Base-by-base conservation (phyloP, 2,329 filamentous ascomycete species). In the Fusarium verticillioides region DNA sequence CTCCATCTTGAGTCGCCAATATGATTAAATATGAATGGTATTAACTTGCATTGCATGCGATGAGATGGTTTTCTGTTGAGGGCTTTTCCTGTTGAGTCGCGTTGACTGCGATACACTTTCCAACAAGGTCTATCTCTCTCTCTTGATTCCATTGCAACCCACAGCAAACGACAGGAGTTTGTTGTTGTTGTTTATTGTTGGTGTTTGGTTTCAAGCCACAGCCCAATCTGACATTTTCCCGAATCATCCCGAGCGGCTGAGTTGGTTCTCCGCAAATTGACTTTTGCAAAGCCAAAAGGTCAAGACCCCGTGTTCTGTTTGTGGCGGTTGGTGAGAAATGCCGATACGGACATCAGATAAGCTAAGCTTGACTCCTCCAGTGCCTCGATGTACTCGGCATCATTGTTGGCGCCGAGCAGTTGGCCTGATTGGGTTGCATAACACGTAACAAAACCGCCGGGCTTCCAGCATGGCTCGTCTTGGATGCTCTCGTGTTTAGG, bases 21-120 rank as follows among this genome's bases (percentile, higher is more conserved):
- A 16, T 57, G 30, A 3, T 3, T 58, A 21, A 43, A 61, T 10
- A 1, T 37, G 37, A 43, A 57, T 9, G 37, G 23, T 8, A 23
- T 37, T 3, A 23, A 10, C 6, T 61, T 57, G 1, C 5, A 9
- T 16, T 30, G 19, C 30, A 30, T 57, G 3, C 12, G 15, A 28
- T 43, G 5, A 4, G 5, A 16, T 7, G 28, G 4, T 11, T 43
- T 43, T 43, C n/a, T 10, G 36, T 28, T 34, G 28, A 16, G 15
- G 3, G 18, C 5, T 7, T 4, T 43, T 26, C 26, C n/a, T 10
- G n/a, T 28, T 34, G 36, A n/a, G 26, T 19, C 1, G 4, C 1
- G 9, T 10, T 37, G 15, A 18, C 9, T 12, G 23, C 59, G 2
- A 57, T 11, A 1, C 43, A 56, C 2, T 15, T 56, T 18, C 28